These are phyloP conservation scores for Colletotrichum higginsianum DNA, from an alignment of 2,329 filamentous ascomycete genomes.

Conservation along the genomic window DNA sequence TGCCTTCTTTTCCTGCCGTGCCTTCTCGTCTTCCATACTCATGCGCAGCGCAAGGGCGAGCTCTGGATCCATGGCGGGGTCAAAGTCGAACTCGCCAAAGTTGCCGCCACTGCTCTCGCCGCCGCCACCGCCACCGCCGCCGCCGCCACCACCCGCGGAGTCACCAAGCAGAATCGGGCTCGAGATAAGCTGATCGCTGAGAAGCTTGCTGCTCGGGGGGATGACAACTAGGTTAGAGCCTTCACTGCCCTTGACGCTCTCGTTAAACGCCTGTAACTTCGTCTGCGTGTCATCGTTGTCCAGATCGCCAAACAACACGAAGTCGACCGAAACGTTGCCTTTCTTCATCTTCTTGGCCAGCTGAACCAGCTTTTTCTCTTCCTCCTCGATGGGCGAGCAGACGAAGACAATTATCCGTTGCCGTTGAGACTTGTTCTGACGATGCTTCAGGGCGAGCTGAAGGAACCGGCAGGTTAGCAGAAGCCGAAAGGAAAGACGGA, in stretches of 20 bases:
- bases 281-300: slow-evolving; percentile 90
- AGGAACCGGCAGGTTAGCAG: slow-evolving; percentile 43
- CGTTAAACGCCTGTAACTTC: slow-evolving; percentile 94
- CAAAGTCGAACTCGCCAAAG: slow-evolving; percentile 84
- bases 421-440: slow-evolving; percentile 96
- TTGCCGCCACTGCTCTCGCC: slow-evolving; percentile 74
- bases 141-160: slow-evolving; percentile 67
- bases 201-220: slow-evolving; percentile 89
- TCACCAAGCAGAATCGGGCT: slow-evolving; percentile 93
- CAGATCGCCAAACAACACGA: slow-evolving; percentile 94
- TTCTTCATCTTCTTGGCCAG: slow-evolving; percentile 99
- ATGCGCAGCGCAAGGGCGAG: slow-evolving; percentile 94
- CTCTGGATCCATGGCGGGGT: slow-evolving; percentile 93
- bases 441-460: slow-evolving; percentile 95
- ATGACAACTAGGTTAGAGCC: slow-evolving; percentile 93
- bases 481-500: slow-evolving; percentile 31
- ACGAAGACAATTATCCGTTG: slow-evolving; percentile 98
- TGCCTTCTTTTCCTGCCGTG: slow-evolving; percentile 88
- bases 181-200: slow-evolving; percentile 91
- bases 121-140: slow-evolving; percentile 64
- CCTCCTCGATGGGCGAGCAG: slow-evolving; percentile 92
- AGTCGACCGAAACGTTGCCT: slow-evolving; percentile 92
- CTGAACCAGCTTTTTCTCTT: slow-evolving; percentile 88
- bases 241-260: slow-evolving; percentile 91
- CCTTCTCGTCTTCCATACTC: slow-evolving; percentile 99